These are phyloP conservation scores for Nicotiana undulata DNA, from an alignment of 257 asterid species.

Conservation along the genomic window DNA sequence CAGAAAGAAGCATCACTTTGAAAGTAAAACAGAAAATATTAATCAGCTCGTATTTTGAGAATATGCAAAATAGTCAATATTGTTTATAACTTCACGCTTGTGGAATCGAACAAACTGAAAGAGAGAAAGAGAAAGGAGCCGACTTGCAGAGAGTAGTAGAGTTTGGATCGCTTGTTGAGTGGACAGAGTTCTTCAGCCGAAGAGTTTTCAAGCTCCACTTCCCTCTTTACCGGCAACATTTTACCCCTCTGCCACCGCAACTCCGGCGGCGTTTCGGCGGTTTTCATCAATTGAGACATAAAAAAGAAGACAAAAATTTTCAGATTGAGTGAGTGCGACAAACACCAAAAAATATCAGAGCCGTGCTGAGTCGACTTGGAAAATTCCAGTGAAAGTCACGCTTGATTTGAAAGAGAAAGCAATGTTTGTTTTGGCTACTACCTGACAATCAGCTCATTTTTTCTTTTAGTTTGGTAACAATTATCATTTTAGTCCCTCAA, in stretches of 20 bases:
- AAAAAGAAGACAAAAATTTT: not conserved
- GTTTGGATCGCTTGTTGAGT: conserved; percentile 36
- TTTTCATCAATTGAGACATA: conserved; percentile 21
- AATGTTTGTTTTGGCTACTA: conserved; percentile 5
- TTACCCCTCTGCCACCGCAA: conserved; percentile 15
- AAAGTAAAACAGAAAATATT: not conserved
- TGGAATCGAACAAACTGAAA: not conserved
- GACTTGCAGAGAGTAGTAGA: conserved; percentile 18
- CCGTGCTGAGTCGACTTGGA: not conserved
- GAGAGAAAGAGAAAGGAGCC: not conserved
- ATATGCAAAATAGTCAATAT: too few species aligned
- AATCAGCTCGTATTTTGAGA: not conserved
- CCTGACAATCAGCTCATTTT: not conserved
- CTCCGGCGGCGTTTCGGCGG: conserved; percentile 10
- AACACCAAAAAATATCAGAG: not conserved
- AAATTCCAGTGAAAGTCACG: not conserved
- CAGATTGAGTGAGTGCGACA: not conserved
- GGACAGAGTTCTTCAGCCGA: conserved; percentile 36
- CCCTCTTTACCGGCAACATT: conserved; percentile 32
- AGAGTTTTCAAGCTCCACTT: conserved; percentile 30
- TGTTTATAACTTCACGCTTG: not conserved
- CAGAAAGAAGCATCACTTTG: not conserved
- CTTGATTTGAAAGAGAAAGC: not conserved
- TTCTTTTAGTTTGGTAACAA: not conserved
- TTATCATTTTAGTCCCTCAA: not conserved